Evolutionary conservation across 208 protist genomes (phyloP).

Genomic region (Trypanosomatidae sp.): DNA sequence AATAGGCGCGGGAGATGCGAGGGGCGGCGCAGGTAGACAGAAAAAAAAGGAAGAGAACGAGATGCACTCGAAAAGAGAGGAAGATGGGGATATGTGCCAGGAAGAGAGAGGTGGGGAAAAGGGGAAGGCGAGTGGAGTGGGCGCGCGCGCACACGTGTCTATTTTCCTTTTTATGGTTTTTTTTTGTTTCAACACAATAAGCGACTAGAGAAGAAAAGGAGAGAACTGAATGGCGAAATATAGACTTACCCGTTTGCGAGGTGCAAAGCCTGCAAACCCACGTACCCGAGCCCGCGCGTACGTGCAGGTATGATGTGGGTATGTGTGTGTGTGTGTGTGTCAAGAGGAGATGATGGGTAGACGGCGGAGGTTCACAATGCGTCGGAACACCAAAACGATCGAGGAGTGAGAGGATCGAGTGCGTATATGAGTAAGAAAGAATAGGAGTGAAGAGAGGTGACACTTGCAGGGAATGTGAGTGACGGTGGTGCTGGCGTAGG

Average conservation of each 20-base stretch:
- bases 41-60: background rate
- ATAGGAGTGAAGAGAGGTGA: slow-evolving; percentile 3
- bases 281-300: background rate
- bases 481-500: background rate
- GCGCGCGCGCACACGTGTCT: background rate
- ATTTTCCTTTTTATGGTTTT: background rate
- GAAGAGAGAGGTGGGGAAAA: background rate
- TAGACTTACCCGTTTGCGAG: background rate
- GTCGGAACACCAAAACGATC: background rate
- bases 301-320: background rate
- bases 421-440: background rate
- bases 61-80: slow-evolving; percentile 5
- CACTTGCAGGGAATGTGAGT: background rate
- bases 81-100: background rate
- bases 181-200: background rate
- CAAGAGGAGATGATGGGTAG: background rate
- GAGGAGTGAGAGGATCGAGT: background rate
- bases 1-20: no score
- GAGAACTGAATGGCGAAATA: background rate
- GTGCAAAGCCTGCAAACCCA: background rate
- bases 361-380: background rate
- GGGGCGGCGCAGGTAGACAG: background rate
- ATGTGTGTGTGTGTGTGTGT: background rate
- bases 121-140: background rate
- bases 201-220: background rate